Evolutionary conservation across 1,284 basidiomycete species (phyloP).

Genomic region (Bjerkandera adusta): DNA sequence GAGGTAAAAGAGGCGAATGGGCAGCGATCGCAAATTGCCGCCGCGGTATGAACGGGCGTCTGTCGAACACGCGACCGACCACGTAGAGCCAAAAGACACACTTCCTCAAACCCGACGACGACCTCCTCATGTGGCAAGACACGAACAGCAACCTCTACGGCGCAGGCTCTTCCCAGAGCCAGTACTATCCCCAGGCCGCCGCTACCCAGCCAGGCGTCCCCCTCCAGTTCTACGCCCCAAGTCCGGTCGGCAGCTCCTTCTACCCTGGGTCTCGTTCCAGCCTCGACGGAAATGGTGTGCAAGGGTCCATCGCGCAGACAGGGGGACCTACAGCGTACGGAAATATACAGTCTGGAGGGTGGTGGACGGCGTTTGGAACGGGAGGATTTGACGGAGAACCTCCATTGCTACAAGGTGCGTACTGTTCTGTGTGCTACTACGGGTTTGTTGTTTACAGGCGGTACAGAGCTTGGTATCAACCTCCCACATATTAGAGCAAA

Average conservation of each 20-base stretch:
- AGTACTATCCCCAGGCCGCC: conserved; percentile 52
- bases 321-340: conserved; percentile 50
- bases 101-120: conserved; percentile 8
- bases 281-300: conserved; percentile 67
- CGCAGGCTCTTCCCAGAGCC: conserved; percentile 52
- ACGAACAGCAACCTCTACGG: conserved; percentile 42
- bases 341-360: conserved; percentile 72
- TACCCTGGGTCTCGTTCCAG: conserved; percentile 71
- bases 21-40: conserved; percentile 14
- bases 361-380: conserved; percentile 96
- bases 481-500: conserved; percentile 94
- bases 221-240: conserved; percentile 71
- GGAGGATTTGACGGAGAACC: conserved; percentile 95
- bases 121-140: conserved; percentile 85
- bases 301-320: conserved; percentile 51
- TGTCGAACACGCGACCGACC: conserved; percentile 7
- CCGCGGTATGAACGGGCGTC: conserved; percentile 9
- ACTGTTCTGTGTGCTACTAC: neutral
- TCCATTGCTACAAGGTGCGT: conserved; percentile 84
- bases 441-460: conserved; percentile 7
- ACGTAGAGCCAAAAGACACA: conserved; percentile 11
- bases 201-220: conserved; percentile 49
- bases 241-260: conserved; percentile 51
- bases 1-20: conserved; percentile 27
- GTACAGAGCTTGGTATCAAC: conserved; percentile 95